A percentile compares a stretch with the other conserved stretches of the same genome.
phyloP scores from a whole-genome alignment of 345 rosid genomes.

The Nephelium lappaceum region DNA sequence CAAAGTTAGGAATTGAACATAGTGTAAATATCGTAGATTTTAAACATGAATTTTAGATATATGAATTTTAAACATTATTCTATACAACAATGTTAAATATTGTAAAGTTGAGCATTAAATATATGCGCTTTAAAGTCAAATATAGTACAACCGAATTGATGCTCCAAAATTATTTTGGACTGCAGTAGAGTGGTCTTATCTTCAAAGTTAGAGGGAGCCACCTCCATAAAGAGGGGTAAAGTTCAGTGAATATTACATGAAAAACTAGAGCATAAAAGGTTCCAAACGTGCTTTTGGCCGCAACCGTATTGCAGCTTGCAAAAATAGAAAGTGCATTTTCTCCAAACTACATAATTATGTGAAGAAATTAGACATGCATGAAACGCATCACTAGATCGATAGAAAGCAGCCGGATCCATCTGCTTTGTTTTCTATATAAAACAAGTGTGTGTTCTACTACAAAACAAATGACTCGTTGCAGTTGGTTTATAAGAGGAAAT shows the following conservation, averaged over 20 bases:
- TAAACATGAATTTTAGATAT: too few relatives aligned
- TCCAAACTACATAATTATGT: too few relatives aligned
- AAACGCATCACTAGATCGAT: too few relatives aligned
- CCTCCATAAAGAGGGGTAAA: background rate
- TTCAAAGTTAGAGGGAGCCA: background rate
- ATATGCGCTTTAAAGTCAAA: too few relatives aligned
- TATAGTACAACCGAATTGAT: too few relatives aligned
- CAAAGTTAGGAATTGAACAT: too few relatives aligned
- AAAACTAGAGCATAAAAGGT: background rate
- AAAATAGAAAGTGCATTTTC: background rate
- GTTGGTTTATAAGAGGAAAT: background rate
- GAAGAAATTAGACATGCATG: too few relatives aligned
- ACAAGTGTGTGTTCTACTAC: background rate
- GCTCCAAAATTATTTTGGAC: background rate
- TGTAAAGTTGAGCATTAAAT: too few relatives aligned
- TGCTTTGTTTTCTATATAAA: background rate
- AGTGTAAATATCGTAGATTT: too few relatives aligned
- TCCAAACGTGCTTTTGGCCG: background rate
- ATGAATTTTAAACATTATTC: too few relatives aligned
- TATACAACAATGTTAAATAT: too few relatives aligned
- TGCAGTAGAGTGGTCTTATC: background rate
- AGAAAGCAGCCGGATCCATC: too few relatives aligned
- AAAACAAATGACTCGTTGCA: background rate
- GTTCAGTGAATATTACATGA: constrained; percentile 22
- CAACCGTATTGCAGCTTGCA: background rate